A percentile compares a stretch with the other conserved stretches of the same genome.
Conservation (phyloP, 2,329 filamentous ascomycete species). For the Akanthomyces lecanii region DNA sequence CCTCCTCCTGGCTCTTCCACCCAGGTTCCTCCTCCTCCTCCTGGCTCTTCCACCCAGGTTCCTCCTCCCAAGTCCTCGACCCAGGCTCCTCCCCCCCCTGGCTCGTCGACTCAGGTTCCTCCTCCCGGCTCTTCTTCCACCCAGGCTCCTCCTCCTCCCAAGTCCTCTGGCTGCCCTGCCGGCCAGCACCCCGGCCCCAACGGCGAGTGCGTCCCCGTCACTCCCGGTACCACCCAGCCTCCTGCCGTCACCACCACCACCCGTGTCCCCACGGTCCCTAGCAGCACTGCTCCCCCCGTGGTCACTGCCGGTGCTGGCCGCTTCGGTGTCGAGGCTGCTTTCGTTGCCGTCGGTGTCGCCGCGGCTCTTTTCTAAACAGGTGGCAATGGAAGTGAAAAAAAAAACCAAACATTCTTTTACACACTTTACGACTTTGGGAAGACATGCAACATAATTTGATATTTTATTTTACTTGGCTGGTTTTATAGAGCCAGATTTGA, state of each 20-base stretch:
- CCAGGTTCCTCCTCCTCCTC: background rate
- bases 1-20: slow-evolving; percentile 16
- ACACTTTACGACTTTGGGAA: background rate
- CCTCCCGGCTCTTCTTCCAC: background rate
- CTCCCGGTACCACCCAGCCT: slow-evolving; percentile 3
- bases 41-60: slow-evolving; percentile 2
- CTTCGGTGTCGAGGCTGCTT: slow-evolving; percentile 27
- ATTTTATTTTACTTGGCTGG: background rate
- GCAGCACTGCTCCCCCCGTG: slow-evolving; percentile 22
- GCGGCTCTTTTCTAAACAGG: slow-evolving; percentile 31
- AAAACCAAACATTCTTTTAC: background rate
- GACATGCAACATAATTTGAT: background rate
- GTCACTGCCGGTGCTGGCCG: slow-evolving; percentile 31
- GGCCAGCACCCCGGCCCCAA: slow-evolving; percentile 2
- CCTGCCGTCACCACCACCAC: slow-evolving; percentile 20
- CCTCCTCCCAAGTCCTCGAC: slow-evolving; percentile 8
- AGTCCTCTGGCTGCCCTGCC: background rate
- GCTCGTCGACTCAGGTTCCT: slow-evolving; percentile 3
- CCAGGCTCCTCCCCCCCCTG: slow-evolving; percentile 19
- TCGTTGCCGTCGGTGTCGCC: slow-evolving; percentile 30
- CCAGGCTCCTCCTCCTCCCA: slow-evolving; percentile 6
- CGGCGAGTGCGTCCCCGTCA: background rate
- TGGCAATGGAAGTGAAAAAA: background rate
- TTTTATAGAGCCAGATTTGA: slow-evolving; percentile 1
- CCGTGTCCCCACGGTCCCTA: slow-evolving; percentile 6